Conservation (phyloP, 345 rosid genomes). For the Corymbia maculata region DNA sequence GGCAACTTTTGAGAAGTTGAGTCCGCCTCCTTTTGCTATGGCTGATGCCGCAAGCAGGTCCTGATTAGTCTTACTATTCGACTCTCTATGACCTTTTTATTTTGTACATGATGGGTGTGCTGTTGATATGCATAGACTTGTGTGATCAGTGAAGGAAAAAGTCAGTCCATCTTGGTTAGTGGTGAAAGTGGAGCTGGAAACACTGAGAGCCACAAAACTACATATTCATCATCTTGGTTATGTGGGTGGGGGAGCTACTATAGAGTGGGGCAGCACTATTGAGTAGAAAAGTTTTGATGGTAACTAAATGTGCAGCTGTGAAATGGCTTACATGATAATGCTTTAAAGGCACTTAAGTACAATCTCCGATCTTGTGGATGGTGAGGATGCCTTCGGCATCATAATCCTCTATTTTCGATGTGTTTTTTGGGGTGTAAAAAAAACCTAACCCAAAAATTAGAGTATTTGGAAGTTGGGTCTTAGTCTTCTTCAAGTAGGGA, state of each 20-base stretch:
- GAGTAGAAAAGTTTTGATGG: slow-evolving; percentile 97
- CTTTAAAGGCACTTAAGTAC: background rate
- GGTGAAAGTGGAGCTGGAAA: slow-evolving; percentile 99
- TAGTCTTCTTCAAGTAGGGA: no score
- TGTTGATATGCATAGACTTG: slow-evolving; percentile 37
- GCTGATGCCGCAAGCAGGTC: slow-evolving; percentile 98
- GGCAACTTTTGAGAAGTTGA: slow-evolving; percentile 82
- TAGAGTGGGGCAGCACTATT: slow-evolving; percentile 74
- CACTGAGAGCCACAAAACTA: slow-evolving; percentile 89
- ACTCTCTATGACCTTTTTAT: background rate
- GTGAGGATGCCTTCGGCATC: background rate
- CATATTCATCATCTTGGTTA: slow-evolving; percentile 95
- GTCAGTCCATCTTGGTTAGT: slow-evolving; percentile 89
- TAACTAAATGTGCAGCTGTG: background rate
- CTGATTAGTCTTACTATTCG: background rate
- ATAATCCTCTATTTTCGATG: background rate
- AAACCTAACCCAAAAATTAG: no score
- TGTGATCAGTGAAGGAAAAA: slow-evolving; percentile 77
- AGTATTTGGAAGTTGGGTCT: no score
- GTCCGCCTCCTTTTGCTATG: slow-evolving; percentile 98
- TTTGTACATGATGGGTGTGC: slow-evolving; percentile 1
- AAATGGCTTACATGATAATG: background rate
- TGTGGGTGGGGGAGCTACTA: slow-evolving; percentile 94
- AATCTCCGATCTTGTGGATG: background rate
- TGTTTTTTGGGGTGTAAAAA: no score